phyloP scores from a whole-genome alignment of 345 rosid genomes.

The Nephelium lappaceum region DNA sequence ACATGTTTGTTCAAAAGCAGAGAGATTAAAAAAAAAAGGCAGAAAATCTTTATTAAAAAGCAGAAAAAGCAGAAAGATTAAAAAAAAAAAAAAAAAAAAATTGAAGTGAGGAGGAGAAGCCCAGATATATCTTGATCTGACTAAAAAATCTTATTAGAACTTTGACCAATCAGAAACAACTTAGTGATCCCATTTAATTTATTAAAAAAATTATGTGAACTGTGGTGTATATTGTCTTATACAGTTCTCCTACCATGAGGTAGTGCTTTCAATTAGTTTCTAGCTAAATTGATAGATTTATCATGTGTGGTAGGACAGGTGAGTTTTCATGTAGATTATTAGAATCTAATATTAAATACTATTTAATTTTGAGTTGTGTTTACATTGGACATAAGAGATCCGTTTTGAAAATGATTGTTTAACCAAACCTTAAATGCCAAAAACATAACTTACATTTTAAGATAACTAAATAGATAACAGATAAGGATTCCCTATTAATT shows the following conservation, averaged over 20 bases:
- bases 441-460: no score
- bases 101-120: not conserved
- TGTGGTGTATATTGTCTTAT: no score
- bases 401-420: conserved; percentile 19
- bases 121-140: not conserved
- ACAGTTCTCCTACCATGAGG: not conserved
- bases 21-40: no score
- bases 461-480: no score
- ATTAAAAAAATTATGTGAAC: not conserved
- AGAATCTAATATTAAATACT: no score
- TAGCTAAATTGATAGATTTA: not conserved
- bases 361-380: conserved; percentile 8
- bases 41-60: no score
- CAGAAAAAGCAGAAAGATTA: no score
- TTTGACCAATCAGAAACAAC: conserved; percentile 8
- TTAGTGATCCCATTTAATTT: not conserved
- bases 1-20: no score
- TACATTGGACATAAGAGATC: not conserved
- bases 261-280: conserved; percentile 6
- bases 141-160: conserved; percentile 1
- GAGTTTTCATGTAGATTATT: not conserved
- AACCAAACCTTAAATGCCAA: not conserved
- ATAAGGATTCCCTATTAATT: no score
- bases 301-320: not conserved
- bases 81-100: no score